Conservation (phyloP, 2,329 filamentous ascomycete genomes). For the Penicillium freii region DNA sequence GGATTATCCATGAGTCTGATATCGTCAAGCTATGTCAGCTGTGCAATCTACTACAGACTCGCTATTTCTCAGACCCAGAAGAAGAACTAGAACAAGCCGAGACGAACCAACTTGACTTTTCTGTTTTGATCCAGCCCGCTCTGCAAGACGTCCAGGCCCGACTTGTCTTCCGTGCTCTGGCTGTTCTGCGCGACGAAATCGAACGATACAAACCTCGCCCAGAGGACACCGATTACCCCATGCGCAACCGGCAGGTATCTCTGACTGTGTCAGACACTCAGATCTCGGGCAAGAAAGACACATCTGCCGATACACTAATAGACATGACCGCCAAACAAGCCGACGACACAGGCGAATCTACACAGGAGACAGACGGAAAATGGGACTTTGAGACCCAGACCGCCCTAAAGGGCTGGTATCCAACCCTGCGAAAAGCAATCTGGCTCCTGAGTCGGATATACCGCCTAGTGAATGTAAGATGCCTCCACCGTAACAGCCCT, state of each 20-base stretch:
- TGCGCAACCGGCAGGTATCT: slow-evolving; percentile 48
- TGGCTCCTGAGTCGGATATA: slow-evolving; percentile 69
- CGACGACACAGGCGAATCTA: slow-evolving; percentile 51
- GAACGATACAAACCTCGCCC: slow-evolving; percentile 64
- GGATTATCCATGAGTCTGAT: slow-evolving; percentile 65
- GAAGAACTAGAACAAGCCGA: slow-evolving; percentile 52
- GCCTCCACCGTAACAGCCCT: background rate
- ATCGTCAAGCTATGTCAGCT: slow-evolving; percentile 66
- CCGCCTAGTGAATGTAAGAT: slow-evolving; percentile 61
- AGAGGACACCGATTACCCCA: slow-evolving; percentile 64
- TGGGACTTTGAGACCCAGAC: slow-evolving; percentile 58
- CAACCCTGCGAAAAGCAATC: slow-evolving; percentile 64
- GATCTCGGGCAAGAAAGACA: slow-evolving; percentile 55
- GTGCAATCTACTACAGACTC: slow-evolving; percentile 63
- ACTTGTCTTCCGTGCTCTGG: slow-evolving; percentile 63
- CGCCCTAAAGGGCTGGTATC: slow-evolving; percentile 62
- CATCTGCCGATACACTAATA: slow-evolving; percentile 39
- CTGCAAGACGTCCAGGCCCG: slow-evolving; percentile 67
- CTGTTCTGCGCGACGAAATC: slow-evolving; percentile 64
- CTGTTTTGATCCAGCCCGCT: slow-evolving; percentile 60
- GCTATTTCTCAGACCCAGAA: slow-evolving; percentile 61
- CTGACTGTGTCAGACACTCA: slow-evolving; percentile 44
- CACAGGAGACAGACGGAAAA: slow-evolving; percentile 44
- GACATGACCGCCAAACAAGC: slow-evolving; percentile 48
- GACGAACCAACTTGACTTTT: slow-evolving; percentile 60